Evolutionary conservation across 176 grass and related monocot genomes (phyloP).

Genomic region (Thinopyrum elongatum): DNA sequence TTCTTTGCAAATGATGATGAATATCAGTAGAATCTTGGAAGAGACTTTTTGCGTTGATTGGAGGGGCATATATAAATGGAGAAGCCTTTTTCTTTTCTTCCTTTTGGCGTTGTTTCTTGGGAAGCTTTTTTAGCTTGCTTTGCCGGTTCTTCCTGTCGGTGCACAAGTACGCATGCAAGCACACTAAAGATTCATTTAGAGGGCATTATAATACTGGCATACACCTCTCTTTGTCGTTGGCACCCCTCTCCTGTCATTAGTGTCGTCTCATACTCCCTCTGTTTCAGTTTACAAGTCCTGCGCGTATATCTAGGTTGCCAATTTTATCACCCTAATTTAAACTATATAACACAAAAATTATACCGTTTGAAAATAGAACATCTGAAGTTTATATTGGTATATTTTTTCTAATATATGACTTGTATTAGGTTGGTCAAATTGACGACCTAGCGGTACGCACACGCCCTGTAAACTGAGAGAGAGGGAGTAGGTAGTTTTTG

Average conservation of each 20-base stretch:
- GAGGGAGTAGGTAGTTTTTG: not conserved
- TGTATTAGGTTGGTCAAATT: too few relatives aligned
- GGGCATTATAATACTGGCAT: not conserved
- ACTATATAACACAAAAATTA: too few relatives aligned
- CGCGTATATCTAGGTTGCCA: too few relatives aligned
- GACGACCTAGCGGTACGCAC: too few relatives aligned
- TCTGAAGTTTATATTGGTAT: too few relatives aligned
- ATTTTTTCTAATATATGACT: too few relatives aligned
- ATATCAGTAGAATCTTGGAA: conserved; percentile 36
- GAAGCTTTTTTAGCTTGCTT: conserved; percentile 4
- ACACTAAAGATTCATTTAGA: not conserved
- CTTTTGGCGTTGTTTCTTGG: conserved; percentile 13
- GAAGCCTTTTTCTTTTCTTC: not conserved
- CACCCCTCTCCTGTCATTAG: not conserved
- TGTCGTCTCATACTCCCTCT: not conserved
- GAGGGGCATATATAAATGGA: conserved; percentile 25
- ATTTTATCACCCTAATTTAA: too few relatives aligned
- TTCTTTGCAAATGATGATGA: conserved; percentile 35
- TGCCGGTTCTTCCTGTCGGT: conserved; percentile 41
- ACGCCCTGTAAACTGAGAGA: too few relatives aligned
- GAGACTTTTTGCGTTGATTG: conserved; percentile 29
- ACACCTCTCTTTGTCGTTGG: not conserved
- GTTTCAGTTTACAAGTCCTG: too few relatives aligned
- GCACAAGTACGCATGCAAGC: conserved; percentile 17
- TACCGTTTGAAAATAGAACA: too few relatives aligned